phyloP scores from a whole-genome alignment of 2,329 filamentous ascomycete genomes.

The Fusarium phyllophilum region DNA sequence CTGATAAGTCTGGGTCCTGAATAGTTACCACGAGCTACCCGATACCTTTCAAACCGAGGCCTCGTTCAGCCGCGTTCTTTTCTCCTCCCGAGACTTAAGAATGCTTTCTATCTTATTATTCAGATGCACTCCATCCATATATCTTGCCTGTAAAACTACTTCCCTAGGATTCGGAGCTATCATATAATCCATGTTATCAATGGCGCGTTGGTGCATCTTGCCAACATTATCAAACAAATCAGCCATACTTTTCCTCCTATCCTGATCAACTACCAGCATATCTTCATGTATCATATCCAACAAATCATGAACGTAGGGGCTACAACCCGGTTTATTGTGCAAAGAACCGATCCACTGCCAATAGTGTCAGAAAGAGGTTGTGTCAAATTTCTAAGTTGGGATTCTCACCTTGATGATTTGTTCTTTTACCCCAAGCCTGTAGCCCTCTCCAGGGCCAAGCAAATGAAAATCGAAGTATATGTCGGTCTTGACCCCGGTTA shows the following conservation, averaged over 20 bases:
- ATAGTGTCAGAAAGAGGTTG: not conserved
- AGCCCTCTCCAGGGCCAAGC: not conserved
- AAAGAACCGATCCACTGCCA: not conserved
- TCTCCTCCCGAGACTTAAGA: not conserved
- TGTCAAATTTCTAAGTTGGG: not conserved
- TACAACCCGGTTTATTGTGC: not conserved
- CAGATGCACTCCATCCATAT: not conserved
- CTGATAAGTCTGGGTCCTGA: not conserved
- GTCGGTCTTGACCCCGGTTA: not conserved
- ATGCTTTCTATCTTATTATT: not conserved
- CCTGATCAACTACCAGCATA: not conserved
- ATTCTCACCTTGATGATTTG: not conserved
- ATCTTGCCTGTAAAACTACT: not conserved
- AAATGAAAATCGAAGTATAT: not conserved
- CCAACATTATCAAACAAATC: accelerated
- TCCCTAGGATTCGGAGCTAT: not conserved
- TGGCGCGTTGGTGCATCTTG: not conserved
- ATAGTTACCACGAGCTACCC: too few relatives aligned
- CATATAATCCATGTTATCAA: not conserved
- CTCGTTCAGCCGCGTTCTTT: not conserved
- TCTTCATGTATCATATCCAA: not conserved
- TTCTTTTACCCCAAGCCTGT: not conserved
- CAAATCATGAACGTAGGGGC: not conserved
- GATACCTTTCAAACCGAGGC: not conserved
- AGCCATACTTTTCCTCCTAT: not conserved